Percentiles rank a stretch among this genome's conserved stretches.
Evolutionary conservation across 2,329 filamentous ascomycete species (phyloP).

Genomic region (Penicillium sp.): DNA sequence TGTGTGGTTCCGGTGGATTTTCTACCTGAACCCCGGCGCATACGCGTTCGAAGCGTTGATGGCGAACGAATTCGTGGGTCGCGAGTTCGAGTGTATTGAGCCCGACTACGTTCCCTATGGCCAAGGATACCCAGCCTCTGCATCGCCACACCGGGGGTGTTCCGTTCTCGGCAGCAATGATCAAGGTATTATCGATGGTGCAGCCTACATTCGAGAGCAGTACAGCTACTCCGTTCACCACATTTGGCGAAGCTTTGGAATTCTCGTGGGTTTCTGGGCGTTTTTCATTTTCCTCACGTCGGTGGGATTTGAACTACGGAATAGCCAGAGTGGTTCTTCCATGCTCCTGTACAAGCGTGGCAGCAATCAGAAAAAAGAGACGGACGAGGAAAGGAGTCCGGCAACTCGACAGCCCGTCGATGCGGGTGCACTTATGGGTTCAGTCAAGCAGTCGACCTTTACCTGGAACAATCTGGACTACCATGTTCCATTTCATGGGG

Average conservation of each 20-base stretch:
- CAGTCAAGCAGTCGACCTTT: conserved; percentile 64
- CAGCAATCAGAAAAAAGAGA: conserved; percentile 18
- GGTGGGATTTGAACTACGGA: conserved; percentile 65
- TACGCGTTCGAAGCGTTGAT: conserved; percentile 67
- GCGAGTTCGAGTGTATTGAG: conserved; percentile 53
- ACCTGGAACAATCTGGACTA: conserved; percentile 85
- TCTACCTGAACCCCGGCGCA: conserved; percentile 61
- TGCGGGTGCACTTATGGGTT: conserved; percentile 41
- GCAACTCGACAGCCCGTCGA: not conserved
- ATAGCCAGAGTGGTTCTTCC: conserved; percentile 31
- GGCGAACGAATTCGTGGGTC: conserved; percentile 64
- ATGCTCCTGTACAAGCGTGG: conserved; percentile 36
- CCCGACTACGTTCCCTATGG: conserved; percentile 50
- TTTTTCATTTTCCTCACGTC: conserved; percentile 73
- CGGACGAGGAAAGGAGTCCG: not conserved
- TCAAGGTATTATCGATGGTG: conserved; percentile 46
- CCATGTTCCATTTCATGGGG: conserved; percentile 48
- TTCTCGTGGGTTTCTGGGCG: conserved; percentile 70
- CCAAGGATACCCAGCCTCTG: conserved; percentile 35
- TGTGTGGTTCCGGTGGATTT: conserved; percentile 61
- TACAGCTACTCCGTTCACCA: conserved; percentile 56
- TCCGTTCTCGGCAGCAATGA: conserved; percentile 31
- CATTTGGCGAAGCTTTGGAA: conserved; percentile 71
- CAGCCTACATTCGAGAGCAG: conserved; percentile 52
- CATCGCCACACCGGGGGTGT: conserved; percentile 30